Evolutionary conservation across 2,329 filamentous ascomycete species (phyloP).

Genomic region (Spiromastix sp.): DNA sequence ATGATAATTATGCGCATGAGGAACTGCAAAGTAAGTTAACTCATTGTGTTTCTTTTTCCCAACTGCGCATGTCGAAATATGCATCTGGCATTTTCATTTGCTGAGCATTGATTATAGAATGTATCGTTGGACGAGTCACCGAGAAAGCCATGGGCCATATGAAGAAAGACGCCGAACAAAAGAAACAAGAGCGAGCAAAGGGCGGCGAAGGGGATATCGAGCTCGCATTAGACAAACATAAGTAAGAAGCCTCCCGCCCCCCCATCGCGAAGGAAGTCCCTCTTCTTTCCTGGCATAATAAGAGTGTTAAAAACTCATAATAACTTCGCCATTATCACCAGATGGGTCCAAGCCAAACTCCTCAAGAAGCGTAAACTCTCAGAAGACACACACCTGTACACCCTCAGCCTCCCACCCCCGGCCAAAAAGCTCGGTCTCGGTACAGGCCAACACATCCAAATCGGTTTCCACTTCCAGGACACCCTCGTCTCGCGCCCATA

Average conservation of each 20-base stretch:
- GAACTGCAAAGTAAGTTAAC: slow-evolving; percentile 34
- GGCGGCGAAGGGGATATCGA: slow-evolving; percentile 18
- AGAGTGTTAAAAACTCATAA: too few relatives aligned
- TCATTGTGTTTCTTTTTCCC: too few relatives aligned
- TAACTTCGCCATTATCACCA: too few relatives aligned
- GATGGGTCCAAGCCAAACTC: slow-evolving; percentile 38
- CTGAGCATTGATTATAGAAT: slow-evolving; percentile 27
- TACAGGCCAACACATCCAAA: slow-evolving; percentile 43
- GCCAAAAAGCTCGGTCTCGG: slow-evolving; percentile 35
- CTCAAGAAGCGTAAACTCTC: slow-evolving; percentile 29
- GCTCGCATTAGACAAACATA: slow-evolving; percentile 12
- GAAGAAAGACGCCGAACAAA: slow-evolving; percentile 32
- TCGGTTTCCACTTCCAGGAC: slow-evolving; percentile 44
- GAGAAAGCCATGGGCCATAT: slow-evolving; percentile 40
- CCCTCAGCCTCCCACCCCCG: slow-evolving; percentile 33
- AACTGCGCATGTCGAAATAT: too few relatives aligned
- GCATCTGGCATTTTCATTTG: too few relatives aligned
- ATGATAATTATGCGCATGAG: slow-evolving; percentile 41
- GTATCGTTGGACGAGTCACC: slow-evolving; percentile 39
- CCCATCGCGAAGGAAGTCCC: too few relatives aligned
- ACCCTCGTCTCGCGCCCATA: slow-evolving; percentile 42
- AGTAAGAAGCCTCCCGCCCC: not conserved
- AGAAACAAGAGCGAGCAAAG: slow-evolving; percentile 28
- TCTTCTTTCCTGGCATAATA: too few relatives aligned
- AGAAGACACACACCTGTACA: slow-evolving; percentile 37